These are phyloP conservation scores for Lachancea quebecensis DNA, from an alignment of 805 yeast species.

Conservation along the genomic window DNA sequence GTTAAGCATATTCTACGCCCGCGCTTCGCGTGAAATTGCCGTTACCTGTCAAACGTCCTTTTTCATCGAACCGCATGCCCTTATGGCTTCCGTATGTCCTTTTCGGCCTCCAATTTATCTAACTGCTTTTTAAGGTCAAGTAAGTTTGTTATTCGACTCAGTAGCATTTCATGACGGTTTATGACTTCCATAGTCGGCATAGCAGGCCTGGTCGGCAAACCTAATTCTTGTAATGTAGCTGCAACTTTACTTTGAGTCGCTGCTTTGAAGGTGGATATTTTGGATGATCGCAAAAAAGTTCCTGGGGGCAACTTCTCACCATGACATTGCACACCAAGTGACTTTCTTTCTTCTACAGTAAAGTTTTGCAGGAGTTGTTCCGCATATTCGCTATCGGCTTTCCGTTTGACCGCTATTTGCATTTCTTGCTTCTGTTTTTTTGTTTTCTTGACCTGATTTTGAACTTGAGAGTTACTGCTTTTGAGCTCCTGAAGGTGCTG, in stretches of 20 bases:
- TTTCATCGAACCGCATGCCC: no score
- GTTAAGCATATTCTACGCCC: no score
- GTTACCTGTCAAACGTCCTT: no score
- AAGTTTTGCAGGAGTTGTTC: constrained; percentile 36
- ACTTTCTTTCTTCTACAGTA: constrained; percentile 71
- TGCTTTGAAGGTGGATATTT: constrained; percentile 73
- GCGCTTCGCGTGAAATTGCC: no score
- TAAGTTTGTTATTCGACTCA: constrained; percentile 60
- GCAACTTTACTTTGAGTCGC: constrained; percentile 57
- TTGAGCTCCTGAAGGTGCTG: constrained; percentile 26
- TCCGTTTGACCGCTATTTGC: constrained; percentile 27
- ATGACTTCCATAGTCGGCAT: constrained; percentile 81
- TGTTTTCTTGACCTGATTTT: constrained; percentile 16
- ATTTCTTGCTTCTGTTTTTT: constrained; percentile 29
- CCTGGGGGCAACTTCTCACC: constrained; percentile 70
- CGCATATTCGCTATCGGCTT: constrained; percentile 30
- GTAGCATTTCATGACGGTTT: constrained; percentile 66
- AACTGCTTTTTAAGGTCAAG: constrained; percentile 80
- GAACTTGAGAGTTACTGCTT: constrained; percentile 9
- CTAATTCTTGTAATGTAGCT: constrained; percentile 67
- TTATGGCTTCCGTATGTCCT: constrained; percentile 36
- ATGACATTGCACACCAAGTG: constrained; percentile 77
- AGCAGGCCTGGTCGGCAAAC: constrained; percentile 71
- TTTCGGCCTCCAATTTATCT: constrained; percentile 82
- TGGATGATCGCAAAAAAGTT: constrained; percentile 71